phyloP scores from a whole-genome alignment of 2,329 filamentous ascomycete genomes.

The Arthrobotrys sinensis region DNA sequence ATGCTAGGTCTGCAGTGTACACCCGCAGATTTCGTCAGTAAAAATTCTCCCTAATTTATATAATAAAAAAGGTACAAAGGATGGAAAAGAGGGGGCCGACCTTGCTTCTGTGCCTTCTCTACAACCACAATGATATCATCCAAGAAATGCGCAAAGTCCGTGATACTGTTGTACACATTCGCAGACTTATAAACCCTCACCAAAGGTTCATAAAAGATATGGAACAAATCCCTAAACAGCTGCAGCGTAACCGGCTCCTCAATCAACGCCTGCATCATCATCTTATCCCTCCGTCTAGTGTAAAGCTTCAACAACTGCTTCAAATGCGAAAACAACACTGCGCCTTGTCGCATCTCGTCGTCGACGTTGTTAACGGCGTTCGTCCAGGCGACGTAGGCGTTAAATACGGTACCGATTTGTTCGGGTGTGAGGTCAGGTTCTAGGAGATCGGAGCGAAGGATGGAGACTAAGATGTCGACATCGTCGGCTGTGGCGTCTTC shows the following conservation, averaged over 20 bases:
- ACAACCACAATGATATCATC: conserved; percentile 91
- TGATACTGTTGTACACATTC: conserved; percentile 97
- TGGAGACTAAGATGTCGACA: conserved; percentile 86
- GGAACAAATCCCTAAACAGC: conserved; percentile 94
- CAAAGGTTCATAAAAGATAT: conserved; percentile 98
- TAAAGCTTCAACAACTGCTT: conserved; percentile 95
- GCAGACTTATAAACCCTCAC: conserved; percentile 98
- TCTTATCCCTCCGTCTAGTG: conserved; percentile 91
- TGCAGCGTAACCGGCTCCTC: conserved; percentile 98
- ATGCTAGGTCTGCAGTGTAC: conserved; percentile 78
- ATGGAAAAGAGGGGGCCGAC: conserved; percentile 6
- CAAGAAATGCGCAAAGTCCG: conserved; percentile 92
- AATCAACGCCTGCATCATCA: conserved; percentile 95
- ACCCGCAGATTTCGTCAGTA: conserved; percentile 9
- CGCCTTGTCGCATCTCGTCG: conserved; percentile 87
- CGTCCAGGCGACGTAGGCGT: conserved; percentile 96
- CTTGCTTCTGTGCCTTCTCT: conserved; percentile 76
- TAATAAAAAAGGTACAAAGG: neutral
- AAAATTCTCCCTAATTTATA: neutral
- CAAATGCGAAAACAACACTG: conserved; percentile 91
- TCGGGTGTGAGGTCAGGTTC: conserved; percentile 79
- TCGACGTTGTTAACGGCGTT: conserved; percentile 92
- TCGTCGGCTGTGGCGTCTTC: conserved; percentile 80
- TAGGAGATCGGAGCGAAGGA: conserved; percentile 84
- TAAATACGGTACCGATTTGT: conserved; percentile 88